Evolutionary conservation across 371 early-diverging fungal genomes (phyloP).

Genomic region (Lichtheimia ramosa): DNA sequence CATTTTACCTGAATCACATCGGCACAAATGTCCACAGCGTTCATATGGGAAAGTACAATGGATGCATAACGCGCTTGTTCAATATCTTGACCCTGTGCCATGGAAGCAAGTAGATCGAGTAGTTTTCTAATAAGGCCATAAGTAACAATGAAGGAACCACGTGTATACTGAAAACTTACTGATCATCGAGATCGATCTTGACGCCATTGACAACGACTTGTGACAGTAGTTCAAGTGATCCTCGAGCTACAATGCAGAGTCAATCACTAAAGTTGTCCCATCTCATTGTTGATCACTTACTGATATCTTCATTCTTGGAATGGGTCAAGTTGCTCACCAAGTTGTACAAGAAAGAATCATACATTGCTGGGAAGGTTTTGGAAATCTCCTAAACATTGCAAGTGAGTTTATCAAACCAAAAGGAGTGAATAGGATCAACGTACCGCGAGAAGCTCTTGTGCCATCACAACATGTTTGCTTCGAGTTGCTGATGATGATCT

Average conservation of each 20-base stretch:
- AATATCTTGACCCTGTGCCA: constrained; percentile 47
- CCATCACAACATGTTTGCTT: constrained; percentile 15
- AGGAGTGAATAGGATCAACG: not conserved
- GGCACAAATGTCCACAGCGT: constrained; percentile 6
- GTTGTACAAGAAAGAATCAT: constrained; percentile 8
- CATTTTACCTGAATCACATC: constrained; percentile 5
- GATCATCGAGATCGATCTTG: not conserved
- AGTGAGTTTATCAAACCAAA: no score
- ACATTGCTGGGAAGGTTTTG: constrained; percentile 19
- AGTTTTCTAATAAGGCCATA: constrained; percentile 20
- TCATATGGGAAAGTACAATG: constrained; percentile 52
- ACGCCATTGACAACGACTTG: not conserved
- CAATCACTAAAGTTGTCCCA: not conserved
- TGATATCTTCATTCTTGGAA: not conserved
- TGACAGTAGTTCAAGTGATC: constrained; percentile 9
- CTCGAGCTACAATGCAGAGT: not conserved
- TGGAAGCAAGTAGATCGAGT: constrained; percentile 38
- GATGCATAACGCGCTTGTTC: constrained; percentile 64
- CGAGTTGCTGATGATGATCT: constrained; percentile 7
- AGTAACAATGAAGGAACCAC: not conserved
- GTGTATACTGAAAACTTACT: not conserved
- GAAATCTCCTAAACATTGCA: constrained; percentile 16
- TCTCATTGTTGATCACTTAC: not conserved
- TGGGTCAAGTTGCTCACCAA: constrained; percentile 1
- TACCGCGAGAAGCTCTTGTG: constrained; percentile 31